Evolutionary conservation across 768 basidiomycete species (phyloP), one percentile per base, ranked within the genome.

Genomic region (Russula griseocarnosa): DNA sequence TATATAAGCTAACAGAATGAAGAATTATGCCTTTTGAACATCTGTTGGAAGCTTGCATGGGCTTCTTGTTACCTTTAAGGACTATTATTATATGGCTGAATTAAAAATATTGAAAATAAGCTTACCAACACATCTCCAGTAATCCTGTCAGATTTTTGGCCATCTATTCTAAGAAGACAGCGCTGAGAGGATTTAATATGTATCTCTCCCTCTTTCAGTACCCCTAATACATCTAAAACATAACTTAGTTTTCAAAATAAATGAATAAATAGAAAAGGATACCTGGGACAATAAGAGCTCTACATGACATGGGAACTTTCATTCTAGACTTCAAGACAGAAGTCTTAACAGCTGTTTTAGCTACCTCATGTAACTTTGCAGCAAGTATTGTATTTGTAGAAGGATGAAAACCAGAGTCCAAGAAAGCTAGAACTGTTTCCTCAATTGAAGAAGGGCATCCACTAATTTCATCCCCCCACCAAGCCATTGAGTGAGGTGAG

Each of bases 11-110:
- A 11, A 22, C 2, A 26, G 20, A 14, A 5, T 20, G 40, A 13
- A 13, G 51, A 3, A 47, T 22, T 30, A 44, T 58, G 85, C 86
- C 76, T 85, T 87, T 67, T 83, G 84, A 0, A 82, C 77, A 71
- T 90, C 87, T 0, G 81, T 84, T 1, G 87, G 86, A 0, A 88
- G 73, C 66, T 86, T 87, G 73, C 87, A 88, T n/a, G 87, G 87
- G 70, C 85, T 79, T 26, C 86, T 75, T 3, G 83, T 84, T 13
- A 88, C 73, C 83, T 85, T 62, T 7, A 36, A 6, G 1, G 40
- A 13, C 11, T 24, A 28, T 55, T 40, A 26, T 44, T 5, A 60
- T 18, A 2, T 5, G 38, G 34, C 3, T 46, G 0, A 1, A 57
- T 20, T 40, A 44, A 30, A 55, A 47, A 38, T 22, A 9, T 11